These are phyloP conservation scores for Gaertneriomyces semiglobifer DNA, from an alignment of 192 early-diverging fungal genomes.

Conservation along the genomic window DNA sequence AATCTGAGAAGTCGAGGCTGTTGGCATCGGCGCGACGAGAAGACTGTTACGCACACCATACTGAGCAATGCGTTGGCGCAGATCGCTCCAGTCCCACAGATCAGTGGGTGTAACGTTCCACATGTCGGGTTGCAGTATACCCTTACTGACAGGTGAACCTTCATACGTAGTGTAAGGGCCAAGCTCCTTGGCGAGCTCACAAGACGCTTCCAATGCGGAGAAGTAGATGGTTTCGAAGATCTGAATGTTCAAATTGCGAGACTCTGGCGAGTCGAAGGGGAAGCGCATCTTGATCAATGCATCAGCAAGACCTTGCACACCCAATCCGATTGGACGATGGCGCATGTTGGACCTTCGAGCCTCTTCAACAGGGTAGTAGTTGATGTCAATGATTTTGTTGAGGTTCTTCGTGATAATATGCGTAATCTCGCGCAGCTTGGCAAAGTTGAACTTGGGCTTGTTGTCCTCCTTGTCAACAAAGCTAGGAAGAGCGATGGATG, in stretches of 20 bases:
- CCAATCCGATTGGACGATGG: slow-evolving; percentile 96
- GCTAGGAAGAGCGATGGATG: slow-evolving; percentile 84
- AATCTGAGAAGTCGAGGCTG: slow-evolving; percentile 95
- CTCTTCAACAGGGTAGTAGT: slow-evolving; percentile 93
- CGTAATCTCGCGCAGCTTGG: slow-evolving; percentile 74
- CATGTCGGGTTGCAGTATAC: slow-evolving; percentile 90
- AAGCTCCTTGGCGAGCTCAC: slow-evolving; percentile 75
- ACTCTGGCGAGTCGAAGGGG: slow-evolving; percentile 87
- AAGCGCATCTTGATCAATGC: slow-evolving; percentile 92
- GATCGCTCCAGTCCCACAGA: slow-evolving; percentile 84
- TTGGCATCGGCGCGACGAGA: slow-evolving; percentile 96
- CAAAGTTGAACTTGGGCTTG: slow-evolving; percentile 71
- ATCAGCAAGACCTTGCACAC: slow-evolving; percentile 97
- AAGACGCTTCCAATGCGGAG: slow-evolving; percentile 86
- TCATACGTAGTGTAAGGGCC: slow-evolving; percentile 86
- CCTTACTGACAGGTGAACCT: slow-evolving; percentile 86
- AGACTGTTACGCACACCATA: slow-evolving; percentile 91
- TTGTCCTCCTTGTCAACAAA: slow-evolving; percentile 67
- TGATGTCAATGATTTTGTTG: slow-evolving; percentile 96
- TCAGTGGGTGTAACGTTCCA: slow-evolving; percentile 78
- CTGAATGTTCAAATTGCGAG: slow-evolving; percentile 73
- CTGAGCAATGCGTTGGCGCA: slow-evolving; percentile 73
- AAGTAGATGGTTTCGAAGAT: slow-evolving; percentile 98
- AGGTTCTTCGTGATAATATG: slow-evolving; percentile 90
- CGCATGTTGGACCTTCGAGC: slow-evolving; percentile 86